Base-by-base conservation (phyloP, 495 filamentous ascomycete genomes). In the Aspergillus mulundensis region DNA sequence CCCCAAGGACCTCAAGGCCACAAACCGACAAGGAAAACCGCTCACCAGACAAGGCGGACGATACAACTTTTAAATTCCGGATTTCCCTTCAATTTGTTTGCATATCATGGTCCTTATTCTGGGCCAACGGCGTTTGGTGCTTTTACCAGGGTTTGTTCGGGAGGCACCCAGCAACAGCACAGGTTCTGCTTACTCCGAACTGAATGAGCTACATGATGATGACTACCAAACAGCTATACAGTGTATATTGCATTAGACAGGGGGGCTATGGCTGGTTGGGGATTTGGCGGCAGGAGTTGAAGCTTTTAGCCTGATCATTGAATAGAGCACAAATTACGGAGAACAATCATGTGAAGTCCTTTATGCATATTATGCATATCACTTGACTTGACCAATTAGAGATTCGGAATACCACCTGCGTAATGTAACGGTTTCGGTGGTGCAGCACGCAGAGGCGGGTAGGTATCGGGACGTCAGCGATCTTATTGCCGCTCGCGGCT, bases 11-110 rank as follows among this genome's bases (percentile, higher is more conserved):
- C 60, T 66, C 44, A 79, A 79, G 56, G 75, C 70, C 10, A 73
- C 70, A 7, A 77, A 73, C 47, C 65, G 70, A 16, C 78, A 79
- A 59, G 78, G 74, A 32, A 82, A 79, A 59, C 65, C 73, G 11
- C 57, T 77, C 36, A 72, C 71, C 5, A 69, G 80, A 41, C 77
- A 79, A 59, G 77, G 77, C 16, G 68, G 71, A 7, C 75, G 79
- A 41, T 78, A 78, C 59, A 68, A 67, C 16, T 75, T 74, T 50
- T 75, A 58, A 38, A 41, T 42, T 36, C 38, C 21, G 24, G 46
- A 25, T 43, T 38, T 48, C 32, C 3, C 11, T 40, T 53, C n/a
- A n/a, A 19, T 58, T 28, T 50, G 14, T 50, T 44, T 59, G 54
- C 19, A 40, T 50, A 54, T 15, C 39, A 44, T 36, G 42, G 30